phyloP scores from a whole-genome alignment of 768 basidiomycete genomes.

The Dacryopinax primogenitus region DNA sequence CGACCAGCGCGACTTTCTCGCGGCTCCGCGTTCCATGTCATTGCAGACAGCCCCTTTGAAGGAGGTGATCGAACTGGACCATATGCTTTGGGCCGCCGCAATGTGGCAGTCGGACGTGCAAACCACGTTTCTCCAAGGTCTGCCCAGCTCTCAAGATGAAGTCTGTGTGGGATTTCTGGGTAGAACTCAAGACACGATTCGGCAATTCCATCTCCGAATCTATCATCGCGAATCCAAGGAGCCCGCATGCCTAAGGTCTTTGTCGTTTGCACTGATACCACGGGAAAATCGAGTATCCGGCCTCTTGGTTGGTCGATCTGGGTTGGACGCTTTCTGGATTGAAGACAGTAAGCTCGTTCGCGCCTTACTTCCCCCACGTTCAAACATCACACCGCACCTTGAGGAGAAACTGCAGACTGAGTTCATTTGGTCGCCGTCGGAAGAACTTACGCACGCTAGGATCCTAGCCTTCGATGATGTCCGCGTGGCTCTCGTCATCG shows the following conservation, averaged over 20 bases:
- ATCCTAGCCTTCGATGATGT: neutral
- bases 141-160: neutral
- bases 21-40: neutral
- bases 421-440: neutral
- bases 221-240: neutral
- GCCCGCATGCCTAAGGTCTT: neutral
- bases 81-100: neutral
- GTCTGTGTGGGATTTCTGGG: neutral
- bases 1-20: neutral
- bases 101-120: neutral
- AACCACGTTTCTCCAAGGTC: neutral
- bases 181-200: neutral
- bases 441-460: neutral
- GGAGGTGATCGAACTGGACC: neutral
- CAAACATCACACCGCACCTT: neutral
- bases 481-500: neutral
- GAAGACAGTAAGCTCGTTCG: neutral
- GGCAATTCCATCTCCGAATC: neutral
- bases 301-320: neutral
- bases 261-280: neutral
- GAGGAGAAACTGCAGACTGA: neutral
- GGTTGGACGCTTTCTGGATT: neutral
- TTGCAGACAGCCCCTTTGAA: neutral
- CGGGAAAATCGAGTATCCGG: neutral
- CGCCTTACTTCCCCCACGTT: neutral